Evolutionary conservation across 1,139 yeast species (phyloP).

Genomic region (Torulaspora globosa): DNA sequence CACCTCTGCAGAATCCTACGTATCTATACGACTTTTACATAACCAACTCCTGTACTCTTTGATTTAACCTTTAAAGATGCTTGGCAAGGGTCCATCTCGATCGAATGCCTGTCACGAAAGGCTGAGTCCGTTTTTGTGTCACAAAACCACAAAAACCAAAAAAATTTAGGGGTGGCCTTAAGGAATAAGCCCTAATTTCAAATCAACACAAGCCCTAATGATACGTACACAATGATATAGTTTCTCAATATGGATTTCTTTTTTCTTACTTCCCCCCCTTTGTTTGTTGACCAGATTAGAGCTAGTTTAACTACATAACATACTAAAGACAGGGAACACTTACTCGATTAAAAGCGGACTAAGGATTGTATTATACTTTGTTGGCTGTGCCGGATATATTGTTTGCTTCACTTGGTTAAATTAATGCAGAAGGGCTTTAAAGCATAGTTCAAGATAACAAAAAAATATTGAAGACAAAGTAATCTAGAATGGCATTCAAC

Average conservation of each 20-base stretch:
- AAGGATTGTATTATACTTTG: neutral
- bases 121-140: conserved; percentile 1
- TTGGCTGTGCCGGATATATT: neutral
- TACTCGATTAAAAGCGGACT: no score
- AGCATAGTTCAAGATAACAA: neutral
- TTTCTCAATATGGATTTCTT: neutral
- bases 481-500: conserved; percentile 9
- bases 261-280: conserved; percentile 1
- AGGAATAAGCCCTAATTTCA: neutral
- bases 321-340: neutral
- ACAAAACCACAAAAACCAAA: conserved; percentile 1
- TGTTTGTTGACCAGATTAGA: conserved; percentile 3
- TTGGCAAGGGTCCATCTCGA: neutral
- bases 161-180: neutral
- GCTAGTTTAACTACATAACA: neutral
- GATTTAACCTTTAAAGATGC: no score
- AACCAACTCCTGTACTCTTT: no score
- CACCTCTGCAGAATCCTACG: neutral
- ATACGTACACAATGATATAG: conserved; percentile 1
- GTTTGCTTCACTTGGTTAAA: neutral
- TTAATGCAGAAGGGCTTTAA: neutral
- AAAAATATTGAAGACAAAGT: no score
- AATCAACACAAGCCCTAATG: neutral
- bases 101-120: neutral
- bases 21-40: no score